Evolutionary conservation across 2,329 filamentous ascomycete species (phyloP).

Genomic region (Ophiostoma sp.): DNA sequence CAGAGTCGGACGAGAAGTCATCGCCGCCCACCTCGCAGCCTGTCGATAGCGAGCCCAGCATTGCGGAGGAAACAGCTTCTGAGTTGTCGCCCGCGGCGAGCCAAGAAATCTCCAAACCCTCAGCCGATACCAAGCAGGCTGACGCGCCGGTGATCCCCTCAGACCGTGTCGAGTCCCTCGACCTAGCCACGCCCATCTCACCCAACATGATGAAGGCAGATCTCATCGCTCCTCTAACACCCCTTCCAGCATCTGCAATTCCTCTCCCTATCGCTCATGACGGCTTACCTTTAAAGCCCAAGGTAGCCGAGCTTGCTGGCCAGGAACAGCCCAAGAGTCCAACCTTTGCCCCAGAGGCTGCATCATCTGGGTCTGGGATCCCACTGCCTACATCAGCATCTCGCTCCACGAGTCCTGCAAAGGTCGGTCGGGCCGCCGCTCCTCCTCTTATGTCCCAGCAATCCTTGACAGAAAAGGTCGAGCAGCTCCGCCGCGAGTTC

Average conservation of each 20-base stretch:
- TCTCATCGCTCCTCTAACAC: background rate
- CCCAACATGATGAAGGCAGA: slow-evolving; percentile 5
- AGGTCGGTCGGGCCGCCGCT: slow-evolving; percentile 5
- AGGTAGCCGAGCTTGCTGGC: background rate
- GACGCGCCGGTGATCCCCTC: slow-evolving; percentile 17
- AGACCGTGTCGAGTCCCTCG: slow-evolving; percentile 42
- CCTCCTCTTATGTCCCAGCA: slow-evolving; percentile 17
- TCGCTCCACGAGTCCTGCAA: slow-evolving; percentile 11
- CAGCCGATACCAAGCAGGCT: slow-evolving; percentile 23
- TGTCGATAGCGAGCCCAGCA: slow-evolving; percentile 21
- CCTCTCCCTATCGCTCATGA: background rate
- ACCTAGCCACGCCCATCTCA: slow-evolving; percentile 39
- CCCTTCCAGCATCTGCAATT: background rate
- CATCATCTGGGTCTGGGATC: background rate
- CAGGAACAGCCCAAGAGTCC: slow-evolving; percentile 5
- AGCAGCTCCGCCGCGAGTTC: slow-evolving; percentile 49
- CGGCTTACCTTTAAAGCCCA: background rate
- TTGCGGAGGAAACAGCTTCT: background rate
- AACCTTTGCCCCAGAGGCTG: background rate
- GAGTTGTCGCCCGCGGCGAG: slow-evolving; percentile 13
- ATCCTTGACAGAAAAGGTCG: slow-evolving; percentile 43
- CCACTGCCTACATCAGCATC: background rate
- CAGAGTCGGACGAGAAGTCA: slow-evolving; percentile 40
- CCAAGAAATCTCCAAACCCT: slow-evolving; percentile 25
- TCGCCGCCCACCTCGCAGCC: slow-evolving; percentile 38